Evolutionary conservation across 495 filamentous ascomycete genomes (phyloP).

Genomic region (Geoglossum glabrum): DNA sequence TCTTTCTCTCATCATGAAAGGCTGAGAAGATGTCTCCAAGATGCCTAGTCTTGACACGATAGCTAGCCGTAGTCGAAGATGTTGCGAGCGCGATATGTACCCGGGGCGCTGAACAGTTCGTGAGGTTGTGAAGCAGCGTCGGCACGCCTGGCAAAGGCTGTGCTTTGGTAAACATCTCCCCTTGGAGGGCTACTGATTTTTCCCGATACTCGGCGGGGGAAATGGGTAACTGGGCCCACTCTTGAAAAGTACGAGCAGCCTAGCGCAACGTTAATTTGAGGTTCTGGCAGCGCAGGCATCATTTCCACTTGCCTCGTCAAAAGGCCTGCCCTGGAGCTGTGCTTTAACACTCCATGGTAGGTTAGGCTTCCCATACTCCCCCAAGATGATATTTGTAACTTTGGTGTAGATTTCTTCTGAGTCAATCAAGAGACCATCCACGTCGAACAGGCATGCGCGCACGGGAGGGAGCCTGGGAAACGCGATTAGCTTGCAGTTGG

Average conservation of each 20-base stretch:
- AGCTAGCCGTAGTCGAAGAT: conserved; percentile 50
- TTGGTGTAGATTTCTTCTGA: conserved; percentile 82
- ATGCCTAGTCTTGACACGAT: conserved; percentile 59
- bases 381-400: conserved; percentile 63
- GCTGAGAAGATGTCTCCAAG: conserved; percentile 48
- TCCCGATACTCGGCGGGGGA: conserved; percentile 37
- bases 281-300: background rate
- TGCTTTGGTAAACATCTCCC: conserved; percentile 46
- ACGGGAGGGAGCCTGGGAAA: conserved; percentile 34
- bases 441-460: conserved; percentile 91
- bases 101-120: conserved; percentile 17
- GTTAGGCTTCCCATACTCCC: conserved; percentile 43
- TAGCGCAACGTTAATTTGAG: conserved; percentile 8
- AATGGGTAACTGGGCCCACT: conserved; percentile 82
- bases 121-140: conserved; percentile 38
- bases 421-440: conserved; percentile 91
- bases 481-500: background rate
- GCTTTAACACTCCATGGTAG: conserved; percentile 93
- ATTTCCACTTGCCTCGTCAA: conserved; percentile 31
- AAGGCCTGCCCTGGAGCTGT: conserved; percentile 79
- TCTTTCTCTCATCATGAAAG: conserved; percentile 45
- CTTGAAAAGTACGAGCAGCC: conserved; percentile 39
- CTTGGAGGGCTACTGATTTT: conserved; percentile 40
- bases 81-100: conserved; percentile 79
- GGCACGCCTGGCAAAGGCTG: conserved; percentile 62